A percentile compares a stretch with the other conserved stretches of the same genome.
Conservation (phyloP, 306 rosid genomes). For the Begonia fuchsioides region DNA sequence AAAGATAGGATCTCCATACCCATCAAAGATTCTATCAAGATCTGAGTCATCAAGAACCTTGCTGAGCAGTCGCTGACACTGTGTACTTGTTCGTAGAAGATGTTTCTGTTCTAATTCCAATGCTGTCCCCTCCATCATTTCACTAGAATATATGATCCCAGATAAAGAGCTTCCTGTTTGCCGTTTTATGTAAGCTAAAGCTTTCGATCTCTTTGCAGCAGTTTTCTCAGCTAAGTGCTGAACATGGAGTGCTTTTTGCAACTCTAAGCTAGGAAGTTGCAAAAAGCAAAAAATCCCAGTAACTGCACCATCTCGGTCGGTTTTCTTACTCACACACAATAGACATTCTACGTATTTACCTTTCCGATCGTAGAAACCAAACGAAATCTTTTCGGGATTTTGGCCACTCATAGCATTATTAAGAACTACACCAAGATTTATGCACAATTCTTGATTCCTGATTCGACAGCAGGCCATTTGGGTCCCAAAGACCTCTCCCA, state of each 20-base stretch:
- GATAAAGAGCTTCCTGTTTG: conserved; percentile 58
- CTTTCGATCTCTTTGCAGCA: conserved; percentile 69
- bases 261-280: conserved; percentile 87
- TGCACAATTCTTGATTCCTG: conserved; percentile 78
- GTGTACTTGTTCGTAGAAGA: conserved; percentile 51
- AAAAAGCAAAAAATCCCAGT: conserved; percentile 89
- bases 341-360: conserved; percentile 73
- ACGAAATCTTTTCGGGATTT: conserved; percentile 53
- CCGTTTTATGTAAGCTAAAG: conserved; percentile 55
- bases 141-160: conserved; percentile 50
- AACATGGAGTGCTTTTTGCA: conserved; percentile 71
- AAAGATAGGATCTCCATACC: conserved; percentile 33
- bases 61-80: conserved; percentile 78
- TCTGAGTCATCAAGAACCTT: conserved; percentile 84
- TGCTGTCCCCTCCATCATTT: conserved; percentile 62
- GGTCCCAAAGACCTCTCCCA: conserved; percentile 82
- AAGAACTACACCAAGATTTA: conserved; percentile 62
- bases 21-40: conserved; percentile 74
- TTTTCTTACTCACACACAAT: conserved; percentile 67
- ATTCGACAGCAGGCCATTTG: conserved; percentile 60
- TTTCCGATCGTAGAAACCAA: conserved; percentile 51
- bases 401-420: conserved; percentile 69
- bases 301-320: conserved; percentile 53
- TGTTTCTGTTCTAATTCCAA: conserved; percentile 55
- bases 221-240: conserved; percentile 77